Evolutionary conservation across 2,329 filamentous ascomycete species (phyloP).

Genomic region (Coniochaeta sp.): DNA sequence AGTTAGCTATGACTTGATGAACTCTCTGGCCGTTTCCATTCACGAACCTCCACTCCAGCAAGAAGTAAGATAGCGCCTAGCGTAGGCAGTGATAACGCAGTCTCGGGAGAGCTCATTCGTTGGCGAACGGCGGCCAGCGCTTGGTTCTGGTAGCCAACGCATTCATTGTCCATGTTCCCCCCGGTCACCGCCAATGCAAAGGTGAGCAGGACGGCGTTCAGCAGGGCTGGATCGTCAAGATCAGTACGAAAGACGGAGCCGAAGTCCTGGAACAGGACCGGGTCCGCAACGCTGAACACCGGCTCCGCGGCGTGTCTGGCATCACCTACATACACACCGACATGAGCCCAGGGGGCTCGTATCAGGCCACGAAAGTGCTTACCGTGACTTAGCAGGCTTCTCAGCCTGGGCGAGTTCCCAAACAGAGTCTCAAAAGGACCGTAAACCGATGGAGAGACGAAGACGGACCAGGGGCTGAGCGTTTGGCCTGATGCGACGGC

Average conservation of each 20-base stretch:
- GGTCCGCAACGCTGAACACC: conserved; percentile 27
- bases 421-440: not conserved
- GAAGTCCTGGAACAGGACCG: conserved; percentile 30
- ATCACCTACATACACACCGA: conserved; percentile 12
- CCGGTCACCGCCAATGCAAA: conserved; percentile 21
- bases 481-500: not conserved
- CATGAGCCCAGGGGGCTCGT: not conserved
- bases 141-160: conserved; percentile 25
- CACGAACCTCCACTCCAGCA: conserved; percentile 31
- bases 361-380: not conserved
- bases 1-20: conserved; percentile 3
- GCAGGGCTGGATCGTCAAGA: conserved; percentile 25
- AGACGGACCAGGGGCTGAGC: not conserved
- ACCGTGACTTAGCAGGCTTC: not conserved
- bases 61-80: conserved; percentile 33
- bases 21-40: not conserved
- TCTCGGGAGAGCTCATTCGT: conserved; percentile 20
- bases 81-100: conserved; percentile 24
- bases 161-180: conserved; percentile 20
- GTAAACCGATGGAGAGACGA: not conserved
- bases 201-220: conserved; percentile 31
- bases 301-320: conserved; percentile 21
- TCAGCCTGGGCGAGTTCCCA: not conserved
- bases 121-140: conserved; percentile 24
- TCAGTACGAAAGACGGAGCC: conserved; percentile 23